These are phyloP conservation scores for Metschnikowia proteae DNA, from an alignment of 805 yeast species.

Conservation along the genomic window DNA sequence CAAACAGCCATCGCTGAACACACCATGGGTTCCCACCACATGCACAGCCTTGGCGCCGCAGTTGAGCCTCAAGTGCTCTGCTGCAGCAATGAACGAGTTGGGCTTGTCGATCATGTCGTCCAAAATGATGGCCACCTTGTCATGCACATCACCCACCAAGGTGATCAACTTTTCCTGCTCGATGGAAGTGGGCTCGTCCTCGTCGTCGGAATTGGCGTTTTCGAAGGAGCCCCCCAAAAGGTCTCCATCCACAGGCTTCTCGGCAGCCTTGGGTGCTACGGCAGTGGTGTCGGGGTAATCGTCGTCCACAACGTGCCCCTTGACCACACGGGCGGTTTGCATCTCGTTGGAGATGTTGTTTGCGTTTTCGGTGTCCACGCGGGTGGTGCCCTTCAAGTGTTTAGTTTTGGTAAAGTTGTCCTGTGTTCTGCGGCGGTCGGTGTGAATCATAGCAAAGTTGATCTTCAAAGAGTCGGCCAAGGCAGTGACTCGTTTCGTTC, in stretches of 20 bases:
- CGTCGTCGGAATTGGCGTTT: slow-evolving; percentile 80
- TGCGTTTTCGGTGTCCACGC: slow-evolving; percentile 56
- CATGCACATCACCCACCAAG: slow-evolving; percentile 91
- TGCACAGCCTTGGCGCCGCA: slow-evolving; percentile 94
- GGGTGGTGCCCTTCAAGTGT: slow-evolving; percentile 33
- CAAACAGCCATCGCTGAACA: slow-evolving; percentile 82
- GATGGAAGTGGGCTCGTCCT: slow-evolving; percentile 63
- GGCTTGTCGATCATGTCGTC: slow-evolving; percentile 99
- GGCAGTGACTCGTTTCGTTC: slow-evolving; percentile 96
- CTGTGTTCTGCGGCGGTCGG: slow-evolving; percentile 89
- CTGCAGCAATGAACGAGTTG: slow-evolving; percentile 90
- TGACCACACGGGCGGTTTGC: slow-evolving; percentile 93
- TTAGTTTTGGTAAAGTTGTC: slow-evolving; percentile 47
- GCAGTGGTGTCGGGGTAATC: slow-evolving; percentile 42
- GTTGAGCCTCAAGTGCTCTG: slow-evolving; percentile 91
- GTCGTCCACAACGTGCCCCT: slow-evolving; percentile 96
- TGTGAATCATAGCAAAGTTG: slow-evolving; percentile 98
- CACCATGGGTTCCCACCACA: slow-evolving; percentile 93
- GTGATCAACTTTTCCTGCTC: slow-evolving; percentile 86
- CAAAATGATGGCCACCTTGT: slow-evolving; percentile 85
- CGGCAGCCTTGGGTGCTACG: slow-evolving; percentile 1
- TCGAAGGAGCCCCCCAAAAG: slow-evolving; percentile 81
- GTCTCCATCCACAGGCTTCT: slow-evolving; percentile 33
- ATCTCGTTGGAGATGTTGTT: slow-evolving; percentile 72
- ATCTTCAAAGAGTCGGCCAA: slow-evolving; percentile 95